Conservation (phyloP, 1,284 basidiomycete species). For the Ganoderma resinaceum region DNA sequence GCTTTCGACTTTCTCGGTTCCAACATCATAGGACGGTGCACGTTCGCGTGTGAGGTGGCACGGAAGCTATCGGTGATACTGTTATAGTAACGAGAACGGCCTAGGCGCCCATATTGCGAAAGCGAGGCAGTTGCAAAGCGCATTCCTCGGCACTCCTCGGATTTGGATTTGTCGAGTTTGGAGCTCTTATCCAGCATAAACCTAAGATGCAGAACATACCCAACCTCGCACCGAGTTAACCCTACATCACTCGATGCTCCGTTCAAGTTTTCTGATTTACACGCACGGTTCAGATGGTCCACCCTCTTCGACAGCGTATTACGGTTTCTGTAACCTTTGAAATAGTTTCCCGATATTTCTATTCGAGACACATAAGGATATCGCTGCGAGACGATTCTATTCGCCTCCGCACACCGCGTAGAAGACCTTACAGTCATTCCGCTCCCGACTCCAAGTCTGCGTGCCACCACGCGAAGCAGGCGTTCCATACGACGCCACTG, state of each 20-base stretch:
- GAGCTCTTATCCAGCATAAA: too few relatives aligned
- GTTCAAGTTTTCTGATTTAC: too few relatives aligned
- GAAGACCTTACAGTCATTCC: conserved; percentile 46
- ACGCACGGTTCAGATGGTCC: too few relatives aligned
- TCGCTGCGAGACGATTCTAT: conserved; percentile 43
- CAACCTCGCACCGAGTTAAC: too few relatives aligned
- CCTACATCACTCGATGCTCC: too few relatives aligned
- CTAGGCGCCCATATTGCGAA: not conserved
- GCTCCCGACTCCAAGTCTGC: too few relatives aligned
- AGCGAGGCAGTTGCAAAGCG: not conserved
- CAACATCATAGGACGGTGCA: conserved; percentile 38
- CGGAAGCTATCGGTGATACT: not conserved
- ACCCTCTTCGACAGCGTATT: too few relatives aligned
- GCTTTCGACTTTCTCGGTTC: too few relatives aligned
- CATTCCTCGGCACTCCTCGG: not conserved
- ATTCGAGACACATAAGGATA: conserved; percentile 40
- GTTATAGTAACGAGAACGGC: not conserved
- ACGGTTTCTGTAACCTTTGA: too few relatives aligned
- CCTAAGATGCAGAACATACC: too few relatives aligned
- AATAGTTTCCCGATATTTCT: not conserved
- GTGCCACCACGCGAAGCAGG: not conserved
- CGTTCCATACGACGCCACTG: not conserved
- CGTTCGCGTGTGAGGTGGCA: too few relatives aligned
- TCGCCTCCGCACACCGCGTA: conserved; percentile 44
- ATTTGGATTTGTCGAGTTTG: not conserved